Evolutionary conservation across 371 early-diverging fungal species (phyloP).

Genomic region (Mortierella polycephala): DNA sequence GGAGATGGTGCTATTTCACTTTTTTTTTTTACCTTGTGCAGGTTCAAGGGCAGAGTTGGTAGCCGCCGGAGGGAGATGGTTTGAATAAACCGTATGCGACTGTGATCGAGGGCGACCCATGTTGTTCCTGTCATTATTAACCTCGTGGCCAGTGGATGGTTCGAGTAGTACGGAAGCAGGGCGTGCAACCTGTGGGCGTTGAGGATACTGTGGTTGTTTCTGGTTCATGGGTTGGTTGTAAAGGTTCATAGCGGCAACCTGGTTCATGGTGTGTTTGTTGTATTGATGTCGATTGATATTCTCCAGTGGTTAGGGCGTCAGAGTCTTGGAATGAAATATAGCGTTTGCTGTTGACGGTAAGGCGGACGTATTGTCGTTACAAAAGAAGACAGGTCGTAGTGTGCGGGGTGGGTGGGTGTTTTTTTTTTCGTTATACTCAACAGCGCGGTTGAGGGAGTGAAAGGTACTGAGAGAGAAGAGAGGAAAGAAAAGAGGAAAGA

Average conservation of each 20-base stretch:
- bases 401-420: not conserved
- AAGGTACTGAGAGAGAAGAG: not conserved
- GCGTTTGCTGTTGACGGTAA: not conserved
- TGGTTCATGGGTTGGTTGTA: conserved; percentile 9
- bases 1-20: no score
- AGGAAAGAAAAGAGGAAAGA: conserved; percentile 5
- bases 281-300: not conserved
- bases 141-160: conserved; percentile 14
- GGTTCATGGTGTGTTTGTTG: not conserved
- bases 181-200: conserved; percentile 9
- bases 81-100: conserved; percentile 31
- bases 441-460: not conserved
- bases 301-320: not conserved
- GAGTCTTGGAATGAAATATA: no score
- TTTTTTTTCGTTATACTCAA: not conserved
- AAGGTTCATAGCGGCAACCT: not conserved
- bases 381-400: not conserved
- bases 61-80: conserved; percentile 24
- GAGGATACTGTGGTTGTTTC: conserved; percentile 12
- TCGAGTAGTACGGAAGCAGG: conserved; percentile 30
- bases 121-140: not conserved
- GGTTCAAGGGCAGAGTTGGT: not conserved
- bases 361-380: not conserved
- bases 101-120: conserved; percentile 36
- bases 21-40: not conserved